Conservation (phyloP, 768 basidiomycete genomes). For the Suillus luteus region DNA sequence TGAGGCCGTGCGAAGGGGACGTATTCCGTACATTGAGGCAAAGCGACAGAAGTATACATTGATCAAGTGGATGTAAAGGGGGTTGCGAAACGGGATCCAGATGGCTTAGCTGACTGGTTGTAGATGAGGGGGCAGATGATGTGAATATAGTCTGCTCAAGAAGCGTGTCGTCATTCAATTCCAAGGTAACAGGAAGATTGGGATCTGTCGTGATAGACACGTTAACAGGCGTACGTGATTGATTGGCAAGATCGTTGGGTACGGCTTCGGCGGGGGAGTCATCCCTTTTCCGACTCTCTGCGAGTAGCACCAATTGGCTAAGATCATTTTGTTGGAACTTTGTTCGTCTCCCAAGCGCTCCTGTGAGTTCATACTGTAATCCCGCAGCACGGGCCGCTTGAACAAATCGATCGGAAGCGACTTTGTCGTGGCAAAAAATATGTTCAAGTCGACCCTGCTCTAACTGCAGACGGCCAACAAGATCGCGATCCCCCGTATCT, state of each 20-base stretch:
- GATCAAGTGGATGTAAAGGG: conserved; percentile 88
- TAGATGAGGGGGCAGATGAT: conserved; percentile 56
- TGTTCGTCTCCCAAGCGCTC: conserved; percentile 90
- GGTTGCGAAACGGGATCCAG: conserved; percentile 86
- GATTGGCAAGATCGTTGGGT: conserved; percentile 12
- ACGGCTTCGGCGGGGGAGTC: conserved; percentile 17
- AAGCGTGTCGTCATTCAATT: conserved; percentile 93
- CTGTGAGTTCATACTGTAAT: conserved; percentile 88
- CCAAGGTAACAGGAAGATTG: conserved; percentile 73
- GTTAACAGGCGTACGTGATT: conserved; percentile 16
- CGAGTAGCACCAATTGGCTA: conserved; percentile 90
- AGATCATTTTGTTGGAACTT: conserved; percentile 87
- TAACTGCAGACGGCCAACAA: conserved; percentile 66
- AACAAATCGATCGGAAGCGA: conserved; percentile 76
- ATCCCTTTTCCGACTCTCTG: conserved; percentile 68
- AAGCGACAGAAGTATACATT: conserved; percentile 87
- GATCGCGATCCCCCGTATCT: conserved; percentile 59
- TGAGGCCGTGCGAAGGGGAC: conserved; percentile 87
- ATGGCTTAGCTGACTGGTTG: conserved; percentile 55
- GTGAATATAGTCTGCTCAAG: conserved; percentile 94
- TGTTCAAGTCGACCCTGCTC: conserved; percentile 84
- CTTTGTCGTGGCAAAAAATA: conserved; percentile 70
- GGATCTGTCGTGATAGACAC: conserved; percentile 11
- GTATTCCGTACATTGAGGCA: conserved; percentile 90
- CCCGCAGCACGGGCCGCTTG: conserved; percentile 75